These are phyloP conservation scores for Hymenoscyphus repandus DNA, from an alignment of 2,329 filamentous ascomycete genomes.

Conservation along the genomic window DNA sequence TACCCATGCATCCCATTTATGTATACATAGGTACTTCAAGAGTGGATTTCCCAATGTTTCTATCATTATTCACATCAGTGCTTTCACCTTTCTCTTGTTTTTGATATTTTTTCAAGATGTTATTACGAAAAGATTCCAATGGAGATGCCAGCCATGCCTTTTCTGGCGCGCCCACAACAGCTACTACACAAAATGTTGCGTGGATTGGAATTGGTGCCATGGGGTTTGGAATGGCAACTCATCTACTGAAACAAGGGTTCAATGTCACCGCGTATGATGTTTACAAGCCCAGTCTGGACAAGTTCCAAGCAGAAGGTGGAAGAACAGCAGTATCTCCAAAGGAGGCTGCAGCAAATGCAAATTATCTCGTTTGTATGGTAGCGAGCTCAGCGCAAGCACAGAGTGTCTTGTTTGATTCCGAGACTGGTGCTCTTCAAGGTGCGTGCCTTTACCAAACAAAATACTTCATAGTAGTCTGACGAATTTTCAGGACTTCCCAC, in stretches of 20 bases:
- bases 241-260: conserved; percentile 63
- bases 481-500: conserved; percentile 42
- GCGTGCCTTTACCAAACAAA: background rate
- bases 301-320: conserved; percentile 58
- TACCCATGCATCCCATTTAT: too few species aligned
- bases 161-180: background rate
- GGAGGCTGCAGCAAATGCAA: conserved; percentile 52
- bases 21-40: too few species aligned
- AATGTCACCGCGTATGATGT: conserved; percentile 66
- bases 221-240: conserved; percentile 74
- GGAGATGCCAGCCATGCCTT: background rate
- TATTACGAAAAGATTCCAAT: background rate
- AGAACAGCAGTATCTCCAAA: conserved; percentile 51
- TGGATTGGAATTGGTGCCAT: conserved; percentile 64
- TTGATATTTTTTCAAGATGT: too few species aligned
- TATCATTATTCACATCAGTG: too few species aligned
- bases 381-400: conserved; percentile 65
- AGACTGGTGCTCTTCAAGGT: conserved; percentile 43
- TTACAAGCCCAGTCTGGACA: conserved; percentile 59
- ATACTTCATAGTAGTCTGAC: background rate
- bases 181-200: conserved; percentile 31
- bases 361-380: conserved; percentile 69
- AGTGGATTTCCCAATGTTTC: too few species aligned
- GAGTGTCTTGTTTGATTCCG: conserved; percentile 54
- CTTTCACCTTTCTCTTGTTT: too few species aligned